These are phyloP conservation scores for Teratosphaeria destructans DNA, from an alignment of 2,329 filamentous ascomycete genomes.

Conservation along the genomic window DNA sequence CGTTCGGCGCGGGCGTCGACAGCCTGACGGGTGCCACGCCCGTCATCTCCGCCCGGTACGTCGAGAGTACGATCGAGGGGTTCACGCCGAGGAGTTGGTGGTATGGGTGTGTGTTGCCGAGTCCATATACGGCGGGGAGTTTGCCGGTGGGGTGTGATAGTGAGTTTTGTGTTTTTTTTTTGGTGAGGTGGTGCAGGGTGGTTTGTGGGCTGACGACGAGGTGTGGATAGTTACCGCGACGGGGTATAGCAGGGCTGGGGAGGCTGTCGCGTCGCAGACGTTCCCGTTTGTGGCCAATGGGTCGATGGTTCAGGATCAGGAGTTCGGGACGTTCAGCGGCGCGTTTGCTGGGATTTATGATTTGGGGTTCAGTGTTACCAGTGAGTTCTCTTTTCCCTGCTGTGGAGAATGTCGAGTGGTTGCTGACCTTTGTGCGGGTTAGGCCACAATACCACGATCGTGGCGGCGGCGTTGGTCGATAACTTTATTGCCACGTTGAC, in stretches of 20 bases:
- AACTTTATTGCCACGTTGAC: constrained; percentile 10
- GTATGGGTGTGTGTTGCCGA: constrained; percentile 10
- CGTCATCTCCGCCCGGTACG: constrained; percentile 8
- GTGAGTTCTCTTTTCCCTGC: background rate
- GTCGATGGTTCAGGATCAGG: constrained; percentile 9
- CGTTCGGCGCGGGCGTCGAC: constrained; percentile 7
- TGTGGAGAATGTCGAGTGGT: too few relatives aligned
- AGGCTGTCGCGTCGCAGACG: constrained; percentile 3
- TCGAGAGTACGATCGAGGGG: constrained; percentile 6
- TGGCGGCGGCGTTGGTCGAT: constrained; percentile 5
- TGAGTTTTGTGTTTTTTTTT: background rate
- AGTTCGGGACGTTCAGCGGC: constrained; percentile 5
- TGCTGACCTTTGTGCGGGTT: too few relatives aligned
- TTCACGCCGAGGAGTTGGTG: constrained; percentile 7
- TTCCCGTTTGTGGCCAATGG: constrained; percentile 10
- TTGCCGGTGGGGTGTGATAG: constrained; percentile 8
- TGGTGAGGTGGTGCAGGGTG: too few relatives aligned
- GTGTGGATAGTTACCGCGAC: constrained; percentile 4
- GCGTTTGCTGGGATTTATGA: constrained; percentile 6
- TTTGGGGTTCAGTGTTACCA: constrained; percentile 7
- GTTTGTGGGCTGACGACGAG: too few relatives aligned
- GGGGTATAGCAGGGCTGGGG: constrained; percentile 2
- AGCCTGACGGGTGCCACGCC: constrained; percentile 3
- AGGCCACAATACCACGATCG: background rate
- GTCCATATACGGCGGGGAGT: constrained; percentile 8